Evolutionary conservation across 2,329 filamentous ascomycete species (phyloP).

Genomic region (Elsinoe australis): DNA sequence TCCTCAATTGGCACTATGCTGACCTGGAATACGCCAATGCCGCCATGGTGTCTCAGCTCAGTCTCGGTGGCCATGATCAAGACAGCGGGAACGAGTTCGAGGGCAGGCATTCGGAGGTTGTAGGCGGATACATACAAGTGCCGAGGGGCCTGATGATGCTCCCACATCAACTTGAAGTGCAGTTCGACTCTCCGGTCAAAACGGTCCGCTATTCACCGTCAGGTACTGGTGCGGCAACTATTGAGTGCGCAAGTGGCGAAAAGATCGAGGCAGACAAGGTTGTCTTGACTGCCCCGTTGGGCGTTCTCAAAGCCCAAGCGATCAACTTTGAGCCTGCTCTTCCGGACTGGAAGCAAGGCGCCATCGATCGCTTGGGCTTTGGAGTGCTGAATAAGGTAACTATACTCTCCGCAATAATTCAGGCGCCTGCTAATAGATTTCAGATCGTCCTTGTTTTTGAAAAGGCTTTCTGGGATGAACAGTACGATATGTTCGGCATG

Average conservation of each 20-base stretch:
- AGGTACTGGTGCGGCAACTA: slow-evolving; percentile 41
- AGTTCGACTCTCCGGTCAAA: slow-evolving; percentile 63
- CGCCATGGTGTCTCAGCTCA: slow-evolving; percentile 75
- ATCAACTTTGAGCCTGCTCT: slow-evolving; percentile 84
- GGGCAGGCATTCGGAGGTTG: slow-evolving; percentile 84
- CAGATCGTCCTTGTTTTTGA: slow-evolving; percentile 77
- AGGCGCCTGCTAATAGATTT: too few relatives aligned
- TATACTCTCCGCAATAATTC: too few relatives aligned
- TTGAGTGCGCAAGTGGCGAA: slow-evolving; percentile 72
- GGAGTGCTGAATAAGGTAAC: slow-evolving; percentile 81
- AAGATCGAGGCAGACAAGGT: slow-evolving; percentile 76
- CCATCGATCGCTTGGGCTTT: slow-evolving; percentile 79
- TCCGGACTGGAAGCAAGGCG: slow-evolving; percentile 75
- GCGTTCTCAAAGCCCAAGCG: slow-evolving; percentile 75
- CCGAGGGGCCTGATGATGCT: slow-evolving; percentile 76
- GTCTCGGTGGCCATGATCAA: slow-evolving; percentile 88
- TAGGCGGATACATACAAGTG: slow-evolving; percentile 89
- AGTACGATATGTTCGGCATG: slow-evolving; percentile 88
- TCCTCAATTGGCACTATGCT: slow-evolving; percentile 97
- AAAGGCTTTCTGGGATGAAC: slow-evolving; percentile 80
- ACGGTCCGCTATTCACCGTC: slow-evolving; percentile 56
- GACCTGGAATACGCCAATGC: slow-evolving; percentile 98
- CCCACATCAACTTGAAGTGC: slow-evolving; percentile 69
- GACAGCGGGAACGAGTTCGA: slow-evolving; percentile 98
- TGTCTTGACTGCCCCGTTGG: slow-evolving; percentile 83